Base-by-base conservation (phyloP, 108 stramenopile genomes). In the Skeletonema potamos region DNA sequence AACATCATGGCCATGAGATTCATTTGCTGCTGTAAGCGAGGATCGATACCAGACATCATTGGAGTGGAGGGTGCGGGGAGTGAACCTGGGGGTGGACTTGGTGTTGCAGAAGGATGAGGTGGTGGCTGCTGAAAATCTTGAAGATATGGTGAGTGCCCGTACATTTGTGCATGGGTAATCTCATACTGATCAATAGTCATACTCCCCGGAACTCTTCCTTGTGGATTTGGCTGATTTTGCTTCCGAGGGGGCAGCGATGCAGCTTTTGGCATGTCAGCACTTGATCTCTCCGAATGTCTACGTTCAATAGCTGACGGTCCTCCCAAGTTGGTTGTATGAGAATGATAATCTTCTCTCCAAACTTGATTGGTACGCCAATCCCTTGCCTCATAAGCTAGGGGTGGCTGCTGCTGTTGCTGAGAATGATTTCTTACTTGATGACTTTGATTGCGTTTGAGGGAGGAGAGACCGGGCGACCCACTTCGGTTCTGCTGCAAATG, bases 161-260 rank as follows among this genome's bases (percentile, higher is more conserved):
- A 75, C 27, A 75, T 43, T 51, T 51, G 64, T 17, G 48, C 43
- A 28, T 58, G 70, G 39, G 18, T 56, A 18, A 66, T 51, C 26
- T 63, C 67, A 69, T 70, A 80, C 13, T 75, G 73, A 33, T 74
- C 76, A 17, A 82, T 57, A 54, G 64, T 34, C 63, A 27, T 56
- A 44, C 43, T 18, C 1, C 43, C 43, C 22, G 48, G 8, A 51
- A 22, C 48, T 51, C 22, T 18, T n/a, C 39, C 39, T 15, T 41
- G 39, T n/a, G 15, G 39, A 41, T 15, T n/a, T 15, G 39, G 15
- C n/a, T 41, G 39, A 2, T 41, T 13, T 22, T 18, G 17, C 7
- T 22, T 18, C 48, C 22, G 48, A 22, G 48, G 48, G 48, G 6
- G 22, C 15, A 51, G 22, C 6, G 8, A 51, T 18, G 20, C n/a